Conservation (phyloP, 176 grass and related monocot species). For the Triticum dicoccoides region DNA sequence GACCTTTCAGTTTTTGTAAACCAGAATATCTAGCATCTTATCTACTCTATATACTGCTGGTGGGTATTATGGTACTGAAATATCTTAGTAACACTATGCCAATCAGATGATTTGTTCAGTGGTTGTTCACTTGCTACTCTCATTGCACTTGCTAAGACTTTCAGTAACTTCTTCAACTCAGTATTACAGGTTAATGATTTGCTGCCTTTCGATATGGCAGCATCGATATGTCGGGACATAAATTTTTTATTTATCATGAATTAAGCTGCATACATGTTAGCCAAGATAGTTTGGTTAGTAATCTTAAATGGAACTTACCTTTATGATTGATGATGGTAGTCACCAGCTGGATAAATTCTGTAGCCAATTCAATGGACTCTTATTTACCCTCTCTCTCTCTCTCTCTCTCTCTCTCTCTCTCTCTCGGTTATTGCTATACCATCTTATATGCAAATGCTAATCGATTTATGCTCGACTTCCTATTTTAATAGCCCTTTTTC, state of each 20-base stretch:
- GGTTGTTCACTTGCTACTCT: neutral
- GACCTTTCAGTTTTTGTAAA: conserved; percentile 19
- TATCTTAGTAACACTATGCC: neutral
- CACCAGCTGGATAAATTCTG: neutral
- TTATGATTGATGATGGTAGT: conserved; percentile 16
- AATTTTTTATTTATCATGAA: neutral
- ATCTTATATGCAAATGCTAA: conserved; percentile 14
- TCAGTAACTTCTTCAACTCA: neutral
- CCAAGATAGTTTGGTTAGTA: neutral
- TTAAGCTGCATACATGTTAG: conserved; percentile 3
- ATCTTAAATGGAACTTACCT: neutral
- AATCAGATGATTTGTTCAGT: conserved; percentile 3
- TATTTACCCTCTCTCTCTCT: neutral
- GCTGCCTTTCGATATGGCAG: conserved; percentile 5
- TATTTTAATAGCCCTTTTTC: conserved; percentile 10
- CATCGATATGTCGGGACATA: neutral
- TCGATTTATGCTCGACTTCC: neutral
- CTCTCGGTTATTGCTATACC: neutral
- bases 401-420: no score
- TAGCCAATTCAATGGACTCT: neutral
- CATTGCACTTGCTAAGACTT: neutral
- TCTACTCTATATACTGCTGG: neutral
- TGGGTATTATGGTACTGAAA: neutral
- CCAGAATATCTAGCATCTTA: neutral
- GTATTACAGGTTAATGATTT: neutral